Evolutionary conservation across 2,329 filamentous ascomycete species (phyloP), one percentile per base, ranked within the genome.

Genomic region (Blumeriella jaapii): DNA sequence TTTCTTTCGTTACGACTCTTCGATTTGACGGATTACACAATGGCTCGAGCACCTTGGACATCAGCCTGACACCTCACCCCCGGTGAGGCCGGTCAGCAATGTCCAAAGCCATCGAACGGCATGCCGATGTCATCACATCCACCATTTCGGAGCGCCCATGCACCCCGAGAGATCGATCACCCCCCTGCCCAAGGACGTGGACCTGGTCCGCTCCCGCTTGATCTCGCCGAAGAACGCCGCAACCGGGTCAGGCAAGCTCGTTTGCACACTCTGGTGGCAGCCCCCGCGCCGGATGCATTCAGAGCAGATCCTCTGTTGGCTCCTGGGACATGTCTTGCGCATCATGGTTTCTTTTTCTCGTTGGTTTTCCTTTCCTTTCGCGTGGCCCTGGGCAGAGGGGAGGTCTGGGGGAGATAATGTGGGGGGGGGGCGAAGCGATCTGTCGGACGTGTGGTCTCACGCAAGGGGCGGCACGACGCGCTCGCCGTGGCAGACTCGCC

Each of bases 41-140:
- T 55, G 51, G 53, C 54, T 55, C 54, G 54, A 52, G 42, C 47
- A 48, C 43, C 50, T 53, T 49, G 36, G 41, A 49, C 40, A 47
- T 51, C 36, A 40, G 38, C 42, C 44, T 54, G 48, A 47, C 46
- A 41, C 46, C 49, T 50, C 45, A 41, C 41, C 28, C 36, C 39
- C 24, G 34, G 49, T 45, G 45, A 45, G 46, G 32, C 38, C 38
- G 29, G 41, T 48, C 42, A 38, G 39, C 45, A 33, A 42, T 36
- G 38, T n/a, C 48, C 42, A 32, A 40, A 48, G 51, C 40, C 38
- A 50, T 55, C 54, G 54, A 55, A 56, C 52, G 54, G 53, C 53
- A 53, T 38, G 52, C 43, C 53, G 52, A 55, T 55, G 51, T 46
- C 46, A 53, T 46, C 23, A 49, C 45, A 51, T 51, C 41, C 39